phyloP scores from a whole-genome alignment of 2,329 filamentous ascomycete genomes.

The Trematosphaeria pertusa region DNA sequence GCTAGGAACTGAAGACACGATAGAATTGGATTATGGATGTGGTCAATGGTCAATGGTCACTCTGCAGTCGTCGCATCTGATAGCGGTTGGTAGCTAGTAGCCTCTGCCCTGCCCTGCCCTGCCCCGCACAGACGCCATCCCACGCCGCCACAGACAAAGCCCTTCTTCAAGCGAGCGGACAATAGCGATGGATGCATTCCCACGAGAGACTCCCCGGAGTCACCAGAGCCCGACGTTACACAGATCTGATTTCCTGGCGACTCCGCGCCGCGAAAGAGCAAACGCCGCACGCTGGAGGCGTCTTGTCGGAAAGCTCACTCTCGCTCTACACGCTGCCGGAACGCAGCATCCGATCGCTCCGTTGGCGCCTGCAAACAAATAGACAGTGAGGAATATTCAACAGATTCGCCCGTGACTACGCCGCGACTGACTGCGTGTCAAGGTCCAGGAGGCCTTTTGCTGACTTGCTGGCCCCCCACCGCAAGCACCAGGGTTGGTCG shows the following conservation, averaged over 20 bases:
- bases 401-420: neutral
- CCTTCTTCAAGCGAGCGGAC: neutral
- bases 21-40: neutral
- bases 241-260: neutral
- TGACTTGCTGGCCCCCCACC: too few relatives aligned
- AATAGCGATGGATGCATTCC: conserved; percentile 3
- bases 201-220: neutral
- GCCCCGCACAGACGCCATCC: conserved; percentile 27
- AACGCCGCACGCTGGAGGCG: neutral
- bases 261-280: neutral
- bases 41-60: neutral
- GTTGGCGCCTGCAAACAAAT: neutral
- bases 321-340: neutral
- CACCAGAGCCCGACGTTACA: neutral
- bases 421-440: neutral
- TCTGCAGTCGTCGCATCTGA: neutral
- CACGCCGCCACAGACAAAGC: conserved; percentile 1
- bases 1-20: too few relatives aligned
- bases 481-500: too few relatives aligned
- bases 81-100: neutral
- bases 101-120: conserved; percentile 9
- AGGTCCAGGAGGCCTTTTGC: neutral
- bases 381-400: too few relatives aligned
- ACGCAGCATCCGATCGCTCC: neutral
- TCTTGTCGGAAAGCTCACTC: neutral